A percentile compares a stretch with the other conserved stretches of the same genome.
Evolutionary conservation across 176 grass and related monocot genomes (phyloP).

Genomic region (Cenchrus americanus): DNA sequence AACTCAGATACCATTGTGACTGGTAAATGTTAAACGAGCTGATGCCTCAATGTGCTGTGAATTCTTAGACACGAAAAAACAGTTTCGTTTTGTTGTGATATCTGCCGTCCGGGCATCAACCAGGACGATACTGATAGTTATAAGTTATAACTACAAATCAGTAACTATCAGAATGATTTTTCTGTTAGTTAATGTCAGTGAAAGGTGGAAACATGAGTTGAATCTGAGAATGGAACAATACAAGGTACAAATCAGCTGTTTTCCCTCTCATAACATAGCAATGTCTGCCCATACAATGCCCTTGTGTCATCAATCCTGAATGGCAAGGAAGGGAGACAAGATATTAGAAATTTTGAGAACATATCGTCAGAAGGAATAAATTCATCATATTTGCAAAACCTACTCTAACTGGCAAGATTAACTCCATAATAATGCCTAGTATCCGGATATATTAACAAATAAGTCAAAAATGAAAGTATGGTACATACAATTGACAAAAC

Average conservation of each 20-base stretch:
- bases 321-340: background rate
- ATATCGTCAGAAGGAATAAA: background rate
- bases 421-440: background rate
- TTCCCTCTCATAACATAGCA: constrained; percentile 1
- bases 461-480: background rate
- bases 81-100: background rate
- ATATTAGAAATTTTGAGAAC: constrained; percentile 25
- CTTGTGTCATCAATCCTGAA: constrained; percentile 50
- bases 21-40: background rate
- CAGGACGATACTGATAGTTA: background rate
- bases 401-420: background rate
- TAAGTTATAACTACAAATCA: constrained; percentile 19
- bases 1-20: background rate
- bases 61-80: constrained; percentile 8
- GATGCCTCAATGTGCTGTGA: background rate
- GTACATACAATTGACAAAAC: background rate
- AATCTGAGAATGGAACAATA: constrained; percentile 4
- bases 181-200: constrained; percentile 27
- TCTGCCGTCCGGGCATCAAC: background rate
- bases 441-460: background rate
- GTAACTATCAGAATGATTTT: constrained; percentile 27
- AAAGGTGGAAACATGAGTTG: background rate
- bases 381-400: constrained; percentile 12
- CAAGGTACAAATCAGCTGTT: constrained; percentile 7
- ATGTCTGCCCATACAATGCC: background rate